Evolutionary conservation across 2,329 filamentous ascomycete species (phyloP).

Genomic region (Xylariaceae sp.): DNA sequence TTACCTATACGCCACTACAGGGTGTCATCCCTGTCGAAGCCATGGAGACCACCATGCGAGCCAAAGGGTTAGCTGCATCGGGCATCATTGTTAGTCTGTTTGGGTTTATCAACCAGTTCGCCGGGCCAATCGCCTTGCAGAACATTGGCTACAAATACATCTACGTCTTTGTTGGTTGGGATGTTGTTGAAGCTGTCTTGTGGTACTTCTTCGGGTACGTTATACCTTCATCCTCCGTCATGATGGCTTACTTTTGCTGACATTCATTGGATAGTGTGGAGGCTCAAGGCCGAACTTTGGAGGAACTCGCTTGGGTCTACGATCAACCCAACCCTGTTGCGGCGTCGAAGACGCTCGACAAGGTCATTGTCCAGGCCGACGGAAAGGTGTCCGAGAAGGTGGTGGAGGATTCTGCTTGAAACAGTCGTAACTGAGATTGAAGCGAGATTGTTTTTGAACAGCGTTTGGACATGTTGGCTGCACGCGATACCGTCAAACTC

Average conservation of each 20-base stretch:
- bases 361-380: conserved; percentile 43
- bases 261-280: conserved; percentile 38
- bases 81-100: conserved; percentile 43
- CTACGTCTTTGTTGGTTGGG: conserved; percentile 48
- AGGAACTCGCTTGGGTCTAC: conserved; percentile 49
- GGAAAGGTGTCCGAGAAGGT: conserved; percentile 45
- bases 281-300: conserved; percentile 46
- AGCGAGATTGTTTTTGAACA: too few species aligned
- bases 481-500: too few species aligned
- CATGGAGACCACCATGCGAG: conserved; percentile 45
- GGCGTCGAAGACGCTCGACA: conserved; percentile 48
- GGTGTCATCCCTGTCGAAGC: conserved; percentile 45
- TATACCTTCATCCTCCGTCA: neutral
- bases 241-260: conserved; percentile 6
- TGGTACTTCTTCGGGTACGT: conserved; percentile 46
- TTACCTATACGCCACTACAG: conserved; percentile 48
- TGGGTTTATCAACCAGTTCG: conserved; percentile 47
- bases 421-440: neutral
- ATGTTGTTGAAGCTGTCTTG: conserved; percentile 36
- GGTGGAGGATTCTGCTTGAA: conserved; percentile 18
- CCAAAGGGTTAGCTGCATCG: conserved; percentile 44
- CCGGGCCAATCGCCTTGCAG: conserved; percentile 41
- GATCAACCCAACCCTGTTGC: conserved; percentile 47
- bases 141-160: conserved; percentile 43
- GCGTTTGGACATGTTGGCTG: neutral